Conservation (phyloP, 1,284 basidiomycete species). For the Lignosus rhinocerotis region DNA sequence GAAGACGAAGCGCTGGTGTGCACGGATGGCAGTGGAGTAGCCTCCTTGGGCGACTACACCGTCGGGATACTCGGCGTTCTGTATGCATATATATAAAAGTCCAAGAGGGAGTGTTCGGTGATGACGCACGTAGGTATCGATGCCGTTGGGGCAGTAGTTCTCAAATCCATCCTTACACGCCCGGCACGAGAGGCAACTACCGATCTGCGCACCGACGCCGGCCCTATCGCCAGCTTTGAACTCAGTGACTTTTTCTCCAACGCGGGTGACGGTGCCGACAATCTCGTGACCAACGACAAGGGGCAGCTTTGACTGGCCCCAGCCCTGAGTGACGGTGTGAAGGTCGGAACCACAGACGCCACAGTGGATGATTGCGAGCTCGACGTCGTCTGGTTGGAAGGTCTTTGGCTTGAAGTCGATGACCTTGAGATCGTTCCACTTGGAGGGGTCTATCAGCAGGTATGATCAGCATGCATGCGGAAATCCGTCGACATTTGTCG, state of each 20-base stretch:
- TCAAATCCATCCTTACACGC: conserved; percentile 58
- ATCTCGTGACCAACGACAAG: conserved; percentile 61
- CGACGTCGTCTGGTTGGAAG: conserved; percentile 36
- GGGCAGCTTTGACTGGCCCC: conserved; percentile 45
- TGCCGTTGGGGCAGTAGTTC: conserved; percentile 46
- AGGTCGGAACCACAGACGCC: conserved; percentile 53
- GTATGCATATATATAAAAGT: neutral
- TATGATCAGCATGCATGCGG: neutral
- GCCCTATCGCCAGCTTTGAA: conserved; percentile 65
- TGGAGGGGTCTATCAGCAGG: conserved; percentile 15
- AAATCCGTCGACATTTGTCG: neutral
- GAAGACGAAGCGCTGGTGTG: conserved; percentile 70
- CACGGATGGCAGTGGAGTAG: conserved; percentile 67
- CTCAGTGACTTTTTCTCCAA: conserved; percentile 54
- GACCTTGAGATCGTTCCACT: conserved; percentile 45
- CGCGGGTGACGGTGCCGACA: conserved; percentile 54
- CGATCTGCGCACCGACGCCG: conserved; percentile 65
- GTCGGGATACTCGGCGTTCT: conserved; percentile 40
- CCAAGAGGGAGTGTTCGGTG: accelerated
- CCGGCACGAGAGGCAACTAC: conserved; percentile 51
- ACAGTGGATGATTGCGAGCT: conserved; percentile 41
- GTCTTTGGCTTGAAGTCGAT: conserved; percentile 38
- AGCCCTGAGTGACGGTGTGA: conserved; percentile 51
- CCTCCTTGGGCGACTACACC: conserved; percentile 59
- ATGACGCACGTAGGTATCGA: conserved; percentile 25